Evolutionary conservation across 495 filamentous ascomycete species (phyloP).

Genomic region (Neurospora sp.): DNA sequence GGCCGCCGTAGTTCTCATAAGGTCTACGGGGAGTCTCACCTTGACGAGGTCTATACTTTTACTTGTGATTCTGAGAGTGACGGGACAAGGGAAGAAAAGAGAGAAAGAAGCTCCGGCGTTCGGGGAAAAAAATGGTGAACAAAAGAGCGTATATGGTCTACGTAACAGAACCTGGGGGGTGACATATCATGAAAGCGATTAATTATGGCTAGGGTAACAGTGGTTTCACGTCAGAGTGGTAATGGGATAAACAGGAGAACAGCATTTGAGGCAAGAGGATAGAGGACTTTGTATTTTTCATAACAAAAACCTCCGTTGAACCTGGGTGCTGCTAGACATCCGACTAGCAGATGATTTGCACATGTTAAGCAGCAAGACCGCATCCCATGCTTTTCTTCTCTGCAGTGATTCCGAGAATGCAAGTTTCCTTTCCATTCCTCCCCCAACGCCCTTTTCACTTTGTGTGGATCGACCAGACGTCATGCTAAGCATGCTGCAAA

Average conservation of each 20-base stretch:
- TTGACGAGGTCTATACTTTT: not conserved
- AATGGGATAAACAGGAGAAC: not conserved
- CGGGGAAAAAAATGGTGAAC: not conserved
- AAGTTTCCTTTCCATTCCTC: conserved; percentile 27
- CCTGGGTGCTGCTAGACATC: not conserved
- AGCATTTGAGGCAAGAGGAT: not conserved
- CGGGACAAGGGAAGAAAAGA: not conserved
- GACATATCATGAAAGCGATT: not conserved
- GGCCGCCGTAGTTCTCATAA: not conserved
- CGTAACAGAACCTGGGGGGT: not conserved
- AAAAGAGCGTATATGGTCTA: not conserved
- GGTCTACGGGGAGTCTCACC: not conserved
- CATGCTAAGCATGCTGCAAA: conserved; percentile 10
- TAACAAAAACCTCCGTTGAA: not conserved
- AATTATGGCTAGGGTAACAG: not conserved
- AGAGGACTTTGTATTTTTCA: not conserved
- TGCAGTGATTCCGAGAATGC: conserved; percentile 16
- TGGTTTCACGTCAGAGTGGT: not conserved
- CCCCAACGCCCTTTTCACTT: conserved; percentile 12
- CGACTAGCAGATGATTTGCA: not conserved
- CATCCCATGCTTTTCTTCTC: conserved; percentile 3
- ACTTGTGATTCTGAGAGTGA: not conserved
- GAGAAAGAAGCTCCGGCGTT: not conserved
- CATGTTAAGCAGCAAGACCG: not conserved
- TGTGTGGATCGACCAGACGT: not conserved